A percentile compares a stretch with the other conserved stretches of the same genome.
Evolutionary conservation across 805 yeast species (phyloP).

Genomic region (Ogataea pilisensis): DNA sequence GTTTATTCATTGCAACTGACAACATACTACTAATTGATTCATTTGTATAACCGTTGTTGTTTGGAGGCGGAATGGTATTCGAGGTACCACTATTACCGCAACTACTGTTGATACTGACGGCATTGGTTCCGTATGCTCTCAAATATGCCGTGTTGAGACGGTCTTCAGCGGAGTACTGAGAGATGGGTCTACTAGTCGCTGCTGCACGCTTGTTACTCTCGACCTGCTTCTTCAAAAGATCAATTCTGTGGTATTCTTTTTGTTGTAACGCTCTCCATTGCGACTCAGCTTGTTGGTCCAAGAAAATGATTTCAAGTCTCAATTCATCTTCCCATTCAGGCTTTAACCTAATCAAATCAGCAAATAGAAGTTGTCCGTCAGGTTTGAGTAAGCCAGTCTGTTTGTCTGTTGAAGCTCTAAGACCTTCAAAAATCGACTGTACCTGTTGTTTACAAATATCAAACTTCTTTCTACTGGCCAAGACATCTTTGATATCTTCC

Average conservation of each 20-base stretch:
- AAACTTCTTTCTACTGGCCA: constrained; percentile 22
- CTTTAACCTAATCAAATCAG: constrained; percentile 19
- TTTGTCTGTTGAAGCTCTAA: constrained; percentile 22
- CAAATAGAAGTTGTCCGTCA: constrained; percentile 24
- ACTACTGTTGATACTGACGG: constrained; percentile 2
- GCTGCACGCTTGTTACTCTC: constrained; percentile 11
- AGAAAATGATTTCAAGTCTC: constrained; percentile 23
- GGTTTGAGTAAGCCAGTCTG: constrained; percentile 27
- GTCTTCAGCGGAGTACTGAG: constrained; percentile 21
- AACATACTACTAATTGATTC: constrained; percentile 19
- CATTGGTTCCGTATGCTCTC: constrained; percentile 13
- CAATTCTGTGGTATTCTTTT: constrained; percentile 31
- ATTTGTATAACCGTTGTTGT: constrained; percentile 3
- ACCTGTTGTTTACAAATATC: constrained; percentile 25
- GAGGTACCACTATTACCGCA: background rate
- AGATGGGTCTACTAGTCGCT: constrained; percentile 10
- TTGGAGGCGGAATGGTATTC: constrained; percentile 14
- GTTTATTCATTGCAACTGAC: constrained; percentile 23
- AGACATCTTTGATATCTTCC: constrained; percentile 29
- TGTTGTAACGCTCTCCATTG: constrained; percentile 38
- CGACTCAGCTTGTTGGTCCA: constrained; percentile 34
- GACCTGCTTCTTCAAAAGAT: constrained; percentile 22
- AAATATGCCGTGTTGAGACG: constrained; percentile 28
- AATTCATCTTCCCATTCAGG: constrained; percentile 32
- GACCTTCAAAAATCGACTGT: constrained; percentile 19